Conservation (phyloP, 1,139 yeast genomes). For the Pichia sp. region DNA sequence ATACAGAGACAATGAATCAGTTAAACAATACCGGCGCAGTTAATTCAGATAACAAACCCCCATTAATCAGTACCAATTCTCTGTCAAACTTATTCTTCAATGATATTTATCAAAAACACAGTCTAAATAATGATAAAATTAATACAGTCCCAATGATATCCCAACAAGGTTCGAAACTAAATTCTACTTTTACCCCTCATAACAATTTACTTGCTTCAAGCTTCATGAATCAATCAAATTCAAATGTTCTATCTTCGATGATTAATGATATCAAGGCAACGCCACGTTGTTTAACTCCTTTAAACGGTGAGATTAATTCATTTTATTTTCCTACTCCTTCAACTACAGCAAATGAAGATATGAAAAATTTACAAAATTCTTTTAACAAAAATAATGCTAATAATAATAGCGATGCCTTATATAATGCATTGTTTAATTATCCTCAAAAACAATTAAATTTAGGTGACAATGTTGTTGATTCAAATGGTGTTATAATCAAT, state of each 20-base stretch:
- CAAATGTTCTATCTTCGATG: too few species aligned
- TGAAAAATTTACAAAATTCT: too few species aligned
- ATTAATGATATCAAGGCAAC: too few species aligned
- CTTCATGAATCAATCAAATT: too few species aligned
- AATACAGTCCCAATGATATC: background rate
- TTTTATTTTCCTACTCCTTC: background rate
- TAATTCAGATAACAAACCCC: background rate
- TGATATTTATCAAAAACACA: background rate
- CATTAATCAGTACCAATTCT: background rate
- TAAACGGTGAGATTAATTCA: background rate
- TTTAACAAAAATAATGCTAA: too few species aligned
- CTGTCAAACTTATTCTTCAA: conserved; percentile 4
- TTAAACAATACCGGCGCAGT: too few species aligned
- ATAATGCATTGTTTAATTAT: background rate
- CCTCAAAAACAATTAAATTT: background rate
- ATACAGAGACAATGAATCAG: too few species aligned
- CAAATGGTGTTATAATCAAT: background rate
- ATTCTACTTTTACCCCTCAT: too few species aligned
- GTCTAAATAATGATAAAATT: background rate
- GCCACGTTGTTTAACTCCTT: conserved; percentile 1
- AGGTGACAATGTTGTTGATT: background rate
- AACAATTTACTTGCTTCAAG: too few species aligned
- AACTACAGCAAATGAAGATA: background rate
- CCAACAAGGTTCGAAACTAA: too few species aligned
- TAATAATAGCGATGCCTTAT: background rate